Evolutionary conservation across 768 basidiomycete species (phyloP).

Genomic region (Psilocybe cyanescens): DNA sequence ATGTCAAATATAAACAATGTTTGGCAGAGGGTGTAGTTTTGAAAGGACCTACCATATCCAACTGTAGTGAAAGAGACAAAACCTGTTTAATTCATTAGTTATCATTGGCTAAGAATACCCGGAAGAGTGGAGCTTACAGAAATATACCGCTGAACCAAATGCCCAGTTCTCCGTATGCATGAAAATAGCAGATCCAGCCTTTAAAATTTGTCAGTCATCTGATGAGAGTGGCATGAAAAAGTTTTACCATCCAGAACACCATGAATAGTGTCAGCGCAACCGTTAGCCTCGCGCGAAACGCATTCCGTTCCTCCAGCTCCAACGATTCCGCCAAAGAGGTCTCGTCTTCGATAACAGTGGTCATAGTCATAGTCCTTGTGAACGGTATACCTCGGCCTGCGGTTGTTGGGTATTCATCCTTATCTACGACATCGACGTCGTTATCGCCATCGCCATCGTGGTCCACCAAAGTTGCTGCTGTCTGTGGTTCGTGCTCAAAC

Average conservation of each 20-base stretch:
- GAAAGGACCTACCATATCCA: conserved; percentile 53
- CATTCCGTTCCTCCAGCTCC: conserved; percentile 52
- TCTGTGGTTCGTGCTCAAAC: conserved; percentile 1
- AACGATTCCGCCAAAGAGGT: conserved; percentile 33
- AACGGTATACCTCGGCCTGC: conserved; percentile 17
- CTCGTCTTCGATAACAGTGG: conserved; percentile 30
- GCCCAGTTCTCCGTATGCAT: conserved; percentile 69
- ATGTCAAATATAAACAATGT: background rate
- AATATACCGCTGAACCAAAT: conserved; percentile 68
- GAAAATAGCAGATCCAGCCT: conserved; percentile 76
- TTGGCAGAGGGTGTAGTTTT: no score
- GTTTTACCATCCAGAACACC: conserved; percentile 74
- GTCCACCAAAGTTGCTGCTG: background rate
- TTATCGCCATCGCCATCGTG: conserved; percentile 4
- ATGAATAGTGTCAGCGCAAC: conserved; percentile 67
- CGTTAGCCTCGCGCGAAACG: conserved; percentile 57
- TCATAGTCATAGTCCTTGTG: conserved; percentile 17
- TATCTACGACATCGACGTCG: conserved; percentile 6
- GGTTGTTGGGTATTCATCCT: background rate
- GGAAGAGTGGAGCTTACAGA: conserved; percentile 50
- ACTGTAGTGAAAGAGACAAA: conserved; percentile 76
- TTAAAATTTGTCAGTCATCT: background rate
- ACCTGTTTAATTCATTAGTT: conserved; percentile 41
- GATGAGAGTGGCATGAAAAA: background rate
- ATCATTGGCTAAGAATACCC: background rate